These are phyloP conservation scores for Trichomonascus vanleenenianus DNA, from an alignment of 805 yeast genomes.

Conservation along the genomic window DNA sequence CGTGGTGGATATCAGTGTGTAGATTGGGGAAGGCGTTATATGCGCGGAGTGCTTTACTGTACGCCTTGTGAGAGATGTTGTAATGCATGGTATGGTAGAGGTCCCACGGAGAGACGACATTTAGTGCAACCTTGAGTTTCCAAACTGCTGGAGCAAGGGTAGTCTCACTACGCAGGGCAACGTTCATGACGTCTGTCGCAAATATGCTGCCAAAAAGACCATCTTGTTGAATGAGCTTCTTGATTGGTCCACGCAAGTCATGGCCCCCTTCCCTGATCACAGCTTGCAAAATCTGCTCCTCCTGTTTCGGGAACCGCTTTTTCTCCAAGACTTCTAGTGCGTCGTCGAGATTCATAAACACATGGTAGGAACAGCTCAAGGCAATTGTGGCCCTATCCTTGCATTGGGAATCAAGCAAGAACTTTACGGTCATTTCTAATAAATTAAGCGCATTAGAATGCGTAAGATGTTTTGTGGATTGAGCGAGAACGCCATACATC, in stretches of 20 bases:
- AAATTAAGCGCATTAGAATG: no score
- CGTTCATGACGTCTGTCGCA: constrained; percentile 1
- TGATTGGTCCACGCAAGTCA: background rate
- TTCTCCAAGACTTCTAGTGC: no score
- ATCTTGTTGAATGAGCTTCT: background rate
- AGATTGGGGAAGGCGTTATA: constrained; percentile 34
- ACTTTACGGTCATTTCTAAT: no score
- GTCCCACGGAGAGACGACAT: constrained; percentile 19
- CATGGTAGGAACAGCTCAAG: no score
- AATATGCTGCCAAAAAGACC: constrained; percentile 2
- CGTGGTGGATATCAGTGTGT: constrained; percentile 42
- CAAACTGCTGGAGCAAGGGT: constrained; percentile 20
- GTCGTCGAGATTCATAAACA: no score
- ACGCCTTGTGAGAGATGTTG: constrained; percentile 16
- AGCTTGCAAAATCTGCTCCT: no score
- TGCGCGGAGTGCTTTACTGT: constrained; percentile 23
- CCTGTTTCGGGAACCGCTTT: no score
- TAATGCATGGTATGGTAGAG: constrained; percentile 20
- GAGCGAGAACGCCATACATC: no score
- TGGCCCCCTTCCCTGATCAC: no score
- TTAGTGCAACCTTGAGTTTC: constrained; percentile 23
- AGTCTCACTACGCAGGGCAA: background rate
- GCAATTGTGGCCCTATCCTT: no score
- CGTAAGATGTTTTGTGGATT: no score
- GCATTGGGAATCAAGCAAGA: no score